Conservation (phyloP, 352 stramenopile species). For the Chrysophaeum taylorii region DNA sequence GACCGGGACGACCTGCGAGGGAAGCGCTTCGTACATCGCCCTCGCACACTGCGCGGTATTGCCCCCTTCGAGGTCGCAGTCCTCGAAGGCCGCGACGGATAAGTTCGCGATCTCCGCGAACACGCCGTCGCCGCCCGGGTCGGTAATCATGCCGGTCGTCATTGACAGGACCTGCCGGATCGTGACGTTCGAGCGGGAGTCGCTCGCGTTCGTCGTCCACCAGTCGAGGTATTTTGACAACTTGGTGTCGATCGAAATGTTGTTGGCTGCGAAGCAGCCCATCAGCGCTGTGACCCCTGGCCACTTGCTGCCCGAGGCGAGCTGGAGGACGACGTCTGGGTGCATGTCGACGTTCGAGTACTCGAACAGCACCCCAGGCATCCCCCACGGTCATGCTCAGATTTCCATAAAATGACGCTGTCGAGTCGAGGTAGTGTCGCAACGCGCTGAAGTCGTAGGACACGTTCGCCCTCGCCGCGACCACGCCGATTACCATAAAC, state of each 20-base stretch:
- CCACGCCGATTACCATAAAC: too few species aligned
- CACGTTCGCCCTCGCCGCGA: too few species aligned
- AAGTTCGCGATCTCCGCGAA: neutral
- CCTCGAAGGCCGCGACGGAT: neutral
- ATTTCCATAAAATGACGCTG: too few species aligned
- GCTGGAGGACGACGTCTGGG: neutral
- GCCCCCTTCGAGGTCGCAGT: too few species aligned
- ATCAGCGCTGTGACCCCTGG: neutral
- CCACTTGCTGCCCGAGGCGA: neutral
- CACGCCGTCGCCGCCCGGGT: neutral
- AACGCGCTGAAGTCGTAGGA: too few species aligned
- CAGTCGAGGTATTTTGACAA: neutral
- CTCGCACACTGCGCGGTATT: too few species aligned
- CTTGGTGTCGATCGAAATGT: neutral
- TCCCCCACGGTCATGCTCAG: neutral
- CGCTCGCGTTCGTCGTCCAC: neutral
- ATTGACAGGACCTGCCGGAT: neutral
- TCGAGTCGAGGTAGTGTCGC: too few species aligned
- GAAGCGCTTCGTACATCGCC: neutral
- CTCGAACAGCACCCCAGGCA: neutral
- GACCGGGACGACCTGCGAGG: neutral
- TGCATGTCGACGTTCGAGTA: neutral
- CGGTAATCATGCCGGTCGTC: conserved; percentile 4
- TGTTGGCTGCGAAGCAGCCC: neutral
- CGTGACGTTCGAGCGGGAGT: neutral